phyloP scores from a whole-genome alignment of 768 basidiomycete genomes.

The Leucosporidium yakuticum region DNA sequence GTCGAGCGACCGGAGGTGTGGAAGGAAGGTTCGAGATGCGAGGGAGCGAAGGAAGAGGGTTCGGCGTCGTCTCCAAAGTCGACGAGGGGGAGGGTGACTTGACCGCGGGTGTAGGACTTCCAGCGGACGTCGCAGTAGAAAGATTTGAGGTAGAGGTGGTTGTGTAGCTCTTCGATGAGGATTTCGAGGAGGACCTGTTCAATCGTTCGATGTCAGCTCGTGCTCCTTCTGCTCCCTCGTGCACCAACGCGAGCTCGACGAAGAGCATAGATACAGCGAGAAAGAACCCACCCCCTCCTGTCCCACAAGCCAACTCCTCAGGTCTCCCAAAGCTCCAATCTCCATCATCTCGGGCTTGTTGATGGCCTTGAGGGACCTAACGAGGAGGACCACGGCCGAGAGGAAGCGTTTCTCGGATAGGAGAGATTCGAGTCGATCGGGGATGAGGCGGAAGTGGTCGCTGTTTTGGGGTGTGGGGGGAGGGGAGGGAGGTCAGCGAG shows the following conservation, averaged over 20 bases:
- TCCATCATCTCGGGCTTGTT: slow-evolving; percentile 89
- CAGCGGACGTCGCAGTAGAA: slow-evolving; percentile 94
- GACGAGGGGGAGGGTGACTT: slow-evolving; percentile 50
- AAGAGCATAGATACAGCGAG: too few species aligned
- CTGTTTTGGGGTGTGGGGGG: slow-evolving; percentile 48
- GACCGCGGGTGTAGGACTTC: slow-evolving; percentile 73
- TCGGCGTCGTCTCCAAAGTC: slow-evolving; percentile 34
- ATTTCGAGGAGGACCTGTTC: slow-evolving; percentile 81
- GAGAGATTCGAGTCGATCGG: slow-evolving; percentile 84
- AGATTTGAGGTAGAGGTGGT: slow-evolving; percentile 92
- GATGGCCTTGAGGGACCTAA: slow-evolving; percentile 80
- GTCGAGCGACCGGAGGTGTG: slow-evolving; percentile 24
- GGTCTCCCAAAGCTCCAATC: slow-evolving; percentile 86
- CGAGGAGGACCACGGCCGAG: slow-evolving; percentile 77
- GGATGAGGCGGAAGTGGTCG: slow-evolving; percentile 81
- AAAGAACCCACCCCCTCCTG: slow-evolving; percentile 71
- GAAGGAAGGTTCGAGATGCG: slow-evolving; percentile 9
- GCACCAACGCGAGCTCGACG: too few species aligned
- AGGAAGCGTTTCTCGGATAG: slow-evolving; percentile 91
- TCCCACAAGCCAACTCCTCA: slow-evolving; percentile 70
- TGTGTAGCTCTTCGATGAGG: slow-evolving; percentile 88
- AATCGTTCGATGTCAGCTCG: background rate
- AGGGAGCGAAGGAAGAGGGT: slow-evolving; percentile 7
- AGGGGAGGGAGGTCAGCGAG: slow-evolving; percentile 6
- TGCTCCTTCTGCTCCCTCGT: too few species aligned